These are phyloP conservation scores for Chenopodium berlandieri DNA, from an alignment of 148 eudicot species.

Conservation along the genomic window DNA sequence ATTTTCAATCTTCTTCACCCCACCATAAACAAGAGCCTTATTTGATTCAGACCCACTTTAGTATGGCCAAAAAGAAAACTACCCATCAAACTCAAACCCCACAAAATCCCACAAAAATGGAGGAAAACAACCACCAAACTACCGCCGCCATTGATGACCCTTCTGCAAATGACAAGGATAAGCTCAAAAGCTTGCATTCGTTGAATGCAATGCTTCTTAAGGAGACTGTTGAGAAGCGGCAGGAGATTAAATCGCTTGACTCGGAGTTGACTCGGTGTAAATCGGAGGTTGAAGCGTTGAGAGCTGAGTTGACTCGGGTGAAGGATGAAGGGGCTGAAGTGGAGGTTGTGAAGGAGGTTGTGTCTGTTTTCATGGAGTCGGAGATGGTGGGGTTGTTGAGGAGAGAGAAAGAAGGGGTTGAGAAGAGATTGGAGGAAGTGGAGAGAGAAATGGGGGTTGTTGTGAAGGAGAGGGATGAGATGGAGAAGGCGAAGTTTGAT, in stretches of 20 bases:
- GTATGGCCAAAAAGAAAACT: conserved; percentile 65
- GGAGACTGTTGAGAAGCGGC: conserved; percentile 49
- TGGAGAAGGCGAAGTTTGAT: conserved; percentile 36
- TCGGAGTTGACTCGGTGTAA: conserved; percentile 44
- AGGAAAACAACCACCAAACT: not conserved
- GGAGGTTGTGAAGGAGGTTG: conserved; percentile 42
- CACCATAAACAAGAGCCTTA: not conserved
- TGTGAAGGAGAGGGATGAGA: conserved; percentile 39
- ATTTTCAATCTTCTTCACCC: conserved; percentile 5
- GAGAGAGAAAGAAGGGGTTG: conserved; percentile 34
- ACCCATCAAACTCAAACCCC: conserved; percentile 19
- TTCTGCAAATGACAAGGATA: conserved; percentile 28
- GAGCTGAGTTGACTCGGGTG: conserved; percentile 41
- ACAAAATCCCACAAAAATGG: conserved; percentile 12
- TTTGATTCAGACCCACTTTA: conserved; percentile 15
- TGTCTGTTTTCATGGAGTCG: conserved; percentile 33
- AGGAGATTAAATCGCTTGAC: conserved; percentile 45
- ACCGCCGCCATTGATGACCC: conserved; percentile 21
- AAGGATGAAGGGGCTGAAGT: conserved; percentile 19
- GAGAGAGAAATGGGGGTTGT: conserved; percentile 41
- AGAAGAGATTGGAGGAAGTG: conserved; percentile 30
- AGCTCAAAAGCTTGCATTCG: conserved; percentile 48
- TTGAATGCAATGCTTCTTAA: conserved; percentile 53
- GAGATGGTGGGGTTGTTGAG: conserved; percentile 29
- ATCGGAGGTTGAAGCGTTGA: conserved; percentile 36